Evolutionary conservation across 2,329 filamentous ascomycete species (phyloP).

Genomic region (Colletotrichum scovillei): DNA sequence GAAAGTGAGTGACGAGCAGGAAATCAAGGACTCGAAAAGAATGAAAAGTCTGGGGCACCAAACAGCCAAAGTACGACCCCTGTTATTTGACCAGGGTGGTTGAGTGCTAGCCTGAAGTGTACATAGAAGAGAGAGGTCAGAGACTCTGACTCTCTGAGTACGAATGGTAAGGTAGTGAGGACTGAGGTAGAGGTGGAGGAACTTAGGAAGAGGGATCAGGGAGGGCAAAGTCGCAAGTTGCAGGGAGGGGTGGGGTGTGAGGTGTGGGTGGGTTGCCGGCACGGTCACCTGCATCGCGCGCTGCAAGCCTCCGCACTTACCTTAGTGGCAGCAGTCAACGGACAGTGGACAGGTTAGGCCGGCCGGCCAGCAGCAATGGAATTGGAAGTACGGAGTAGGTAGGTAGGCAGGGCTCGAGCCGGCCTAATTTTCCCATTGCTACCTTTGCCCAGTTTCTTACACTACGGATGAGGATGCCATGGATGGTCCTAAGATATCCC

Average conservation of each 20-base stretch:
- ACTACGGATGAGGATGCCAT: not conserved
- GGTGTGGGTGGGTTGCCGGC: conserved; percentile 19
- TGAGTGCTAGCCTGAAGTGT: conserved; percentile 7
- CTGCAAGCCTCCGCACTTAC: conserved; percentile 17
- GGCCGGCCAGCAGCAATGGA: not conserved
- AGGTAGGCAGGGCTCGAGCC: not conserved
- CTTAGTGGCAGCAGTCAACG: conserved; percentile 3
- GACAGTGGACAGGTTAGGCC: not conserved
- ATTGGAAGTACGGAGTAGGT: not conserved
- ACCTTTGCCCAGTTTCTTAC: not conserved
- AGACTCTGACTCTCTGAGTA: not conserved
- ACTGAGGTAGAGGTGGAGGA: not conserved
- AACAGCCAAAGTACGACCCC: conserved; percentile 24
- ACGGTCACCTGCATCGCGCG: conserved; percentile 29
- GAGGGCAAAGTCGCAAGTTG: conserved; percentile 1
- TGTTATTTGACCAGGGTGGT: conserved; percentile 29
- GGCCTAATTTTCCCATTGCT: not conserved
- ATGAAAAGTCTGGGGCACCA: conserved; percentile 30
- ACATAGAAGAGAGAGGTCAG: not conserved
- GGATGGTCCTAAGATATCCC: not conserved
- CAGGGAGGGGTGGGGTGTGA: conserved; percentile 1
- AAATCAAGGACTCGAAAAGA: conserved; percentile 23
- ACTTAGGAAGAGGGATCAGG: not conserved
- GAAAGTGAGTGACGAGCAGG: conserved; percentile 28
- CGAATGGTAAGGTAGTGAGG: not conserved